Evolutionary conservation across 257 asterid genomes (phyloP).

Genomic region (Solanum ahanhuiri): DNA sequence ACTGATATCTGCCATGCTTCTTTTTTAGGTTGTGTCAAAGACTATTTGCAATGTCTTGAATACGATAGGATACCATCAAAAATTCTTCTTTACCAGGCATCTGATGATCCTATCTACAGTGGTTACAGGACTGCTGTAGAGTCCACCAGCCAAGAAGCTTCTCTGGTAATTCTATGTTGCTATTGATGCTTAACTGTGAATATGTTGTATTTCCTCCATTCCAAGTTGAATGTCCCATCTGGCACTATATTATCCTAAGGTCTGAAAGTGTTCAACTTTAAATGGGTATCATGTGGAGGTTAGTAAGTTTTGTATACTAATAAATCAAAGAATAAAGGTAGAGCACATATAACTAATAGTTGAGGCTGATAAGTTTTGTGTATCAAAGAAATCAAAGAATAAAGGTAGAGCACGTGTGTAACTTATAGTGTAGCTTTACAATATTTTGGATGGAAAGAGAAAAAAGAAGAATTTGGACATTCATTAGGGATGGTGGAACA

Average conservation of each 20-base stretch:
- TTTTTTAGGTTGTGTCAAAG: slow-evolving; percentile 53
- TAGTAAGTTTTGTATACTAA: background rate
- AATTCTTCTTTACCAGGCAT: slow-evolving; percentile 74
- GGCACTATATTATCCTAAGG: background rate
- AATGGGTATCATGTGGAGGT: background rate
- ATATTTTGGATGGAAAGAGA: background rate
- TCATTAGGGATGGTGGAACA: background rate
- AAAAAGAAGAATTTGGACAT: background rate
- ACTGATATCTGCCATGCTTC: slow-evolving; percentile 4
- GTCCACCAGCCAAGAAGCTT: slow-evolving; percentile 87
- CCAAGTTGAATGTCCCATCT: background rate
- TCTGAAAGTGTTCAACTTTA: background rate
- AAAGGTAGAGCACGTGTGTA: background rate
- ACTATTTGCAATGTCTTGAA: slow-evolving; percentile 61
- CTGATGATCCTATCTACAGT: slow-evolving; percentile 83
- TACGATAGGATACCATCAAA: slow-evolving; percentile 79
- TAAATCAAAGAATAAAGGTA: background rate
- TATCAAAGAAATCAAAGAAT: background rate
- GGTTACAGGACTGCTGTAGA: slow-evolving; percentile 81
- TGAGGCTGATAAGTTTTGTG: background rate
- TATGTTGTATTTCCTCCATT: background rate
- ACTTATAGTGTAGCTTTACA: background rate
- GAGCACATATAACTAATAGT: background rate
- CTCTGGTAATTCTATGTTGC: slow-evolving; percentile 41
- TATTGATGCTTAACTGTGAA: background rate